A percentile compares a stretch with the other conserved stretches of the same genome.
These are phyloP conservation scores for Catharanthus roseus DNA, from an alignment of 257 asterid species.

Conservation along the genomic window DNA sequence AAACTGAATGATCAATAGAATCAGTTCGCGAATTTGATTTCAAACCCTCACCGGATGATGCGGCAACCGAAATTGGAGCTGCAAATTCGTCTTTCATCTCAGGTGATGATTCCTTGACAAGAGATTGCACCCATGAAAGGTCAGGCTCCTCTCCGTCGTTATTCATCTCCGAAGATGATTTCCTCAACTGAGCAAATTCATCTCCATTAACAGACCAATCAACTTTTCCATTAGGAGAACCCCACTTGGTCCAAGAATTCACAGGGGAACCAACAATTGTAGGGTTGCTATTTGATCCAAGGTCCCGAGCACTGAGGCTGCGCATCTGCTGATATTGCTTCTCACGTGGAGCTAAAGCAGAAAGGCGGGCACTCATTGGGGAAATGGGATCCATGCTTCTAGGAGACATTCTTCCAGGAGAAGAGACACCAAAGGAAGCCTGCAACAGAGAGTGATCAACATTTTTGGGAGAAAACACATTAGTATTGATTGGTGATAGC, in stretches of 20 bases:
- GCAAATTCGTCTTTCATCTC: slow-evolving; percentile 69
- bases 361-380: slow-evolving; percentile 61
- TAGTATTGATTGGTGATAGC: slow-evolving; percentile 67
- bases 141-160: slow-evolving; percentile 73
- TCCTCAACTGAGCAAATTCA: slow-evolving; percentile 37
- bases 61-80: slow-evolving; percentile 44
- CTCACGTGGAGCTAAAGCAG: slow-evolving; percentile 63
- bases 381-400: slow-evolving; percentile 76
- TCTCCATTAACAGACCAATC: slow-evolving; percentile 75
- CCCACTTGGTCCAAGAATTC: slow-evolving; percentile 65
- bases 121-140: slow-evolving; percentile 92
- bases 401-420: slow-evolving; percentile 85
- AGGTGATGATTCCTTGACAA: slow-evolving; percentile 91
- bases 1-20: slow-evolving; percentile 63
- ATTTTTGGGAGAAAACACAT: slow-evolving; percentile 62
- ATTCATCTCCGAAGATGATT: slow-evolving; percentile 31
- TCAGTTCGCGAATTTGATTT: slow-evolving; percentile 48
- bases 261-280: slow-evolving; percentile 48
- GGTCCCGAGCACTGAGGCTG: slow-evolving; percentile 58
- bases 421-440: slow-evolving; percentile 64
- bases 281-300: slow-evolving; percentile 37
- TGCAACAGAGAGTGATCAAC: slow-evolving; percentile 68
- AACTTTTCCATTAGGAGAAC: slow-evolving; percentile 49
- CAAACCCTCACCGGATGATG: slow-evolving; percentile 80
- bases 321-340: slow-evolving; percentile 62